Conservation (phyloP, 768 basidiomycete genomes). For the Leccinum uliginosum region DNA sequence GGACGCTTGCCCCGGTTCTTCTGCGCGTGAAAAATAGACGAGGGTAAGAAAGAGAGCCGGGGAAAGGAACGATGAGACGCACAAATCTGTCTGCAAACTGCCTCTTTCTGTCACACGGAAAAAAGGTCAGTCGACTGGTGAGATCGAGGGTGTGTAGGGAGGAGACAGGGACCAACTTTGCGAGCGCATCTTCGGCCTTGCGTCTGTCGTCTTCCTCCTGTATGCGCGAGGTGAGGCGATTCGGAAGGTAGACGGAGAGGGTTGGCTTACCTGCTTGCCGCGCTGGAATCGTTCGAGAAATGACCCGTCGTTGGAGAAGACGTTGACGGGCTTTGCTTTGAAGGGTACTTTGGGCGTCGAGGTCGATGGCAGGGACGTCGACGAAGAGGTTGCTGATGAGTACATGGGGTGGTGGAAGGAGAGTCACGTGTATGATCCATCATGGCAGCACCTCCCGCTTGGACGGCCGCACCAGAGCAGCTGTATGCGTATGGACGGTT, state of each 20-base stretch:
- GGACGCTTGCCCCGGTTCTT: conserved; percentile 58
- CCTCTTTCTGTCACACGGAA: conserved; percentile 43
- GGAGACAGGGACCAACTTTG: conserved; percentile 37
- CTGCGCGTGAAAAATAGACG: conserved; percentile 26
- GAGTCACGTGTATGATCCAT: conserved; percentile 7
- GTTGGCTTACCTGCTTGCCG: conserved; percentile 44
- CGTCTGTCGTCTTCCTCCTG: conserved; percentile 59
- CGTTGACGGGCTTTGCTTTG: conserved; percentile 48
- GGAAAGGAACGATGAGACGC: conserved; percentile 22
- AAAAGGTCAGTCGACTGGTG: background rate
- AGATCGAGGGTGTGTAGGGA: background rate
- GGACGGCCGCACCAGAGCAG: conserved; percentile 56
- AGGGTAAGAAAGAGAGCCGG: too few relatives aligned
- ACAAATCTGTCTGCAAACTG: conserved; percentile 61
- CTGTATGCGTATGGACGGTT: conserved; percentile 46
- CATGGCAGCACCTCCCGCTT: conserved; percentile 37
- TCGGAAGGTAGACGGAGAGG: background rate
- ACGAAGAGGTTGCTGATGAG: conserved; percentile 18
- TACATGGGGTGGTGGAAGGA: conserved; percentile 6
- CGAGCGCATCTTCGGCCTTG: conserved; percentile 47
- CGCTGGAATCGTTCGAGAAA: conserved; percentile 64
- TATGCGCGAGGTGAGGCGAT: background rate
- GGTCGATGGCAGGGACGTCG: conserved; percentile 2
- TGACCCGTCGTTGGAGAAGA: conserved; percentile 68
- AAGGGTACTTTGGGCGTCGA: conserved; percentile 10